Evolutionary conservation across 208 protist species (phyloP), one percentile per base, ranked within the genome.

Genomic region (Trypanosoma caninum): DNA sequence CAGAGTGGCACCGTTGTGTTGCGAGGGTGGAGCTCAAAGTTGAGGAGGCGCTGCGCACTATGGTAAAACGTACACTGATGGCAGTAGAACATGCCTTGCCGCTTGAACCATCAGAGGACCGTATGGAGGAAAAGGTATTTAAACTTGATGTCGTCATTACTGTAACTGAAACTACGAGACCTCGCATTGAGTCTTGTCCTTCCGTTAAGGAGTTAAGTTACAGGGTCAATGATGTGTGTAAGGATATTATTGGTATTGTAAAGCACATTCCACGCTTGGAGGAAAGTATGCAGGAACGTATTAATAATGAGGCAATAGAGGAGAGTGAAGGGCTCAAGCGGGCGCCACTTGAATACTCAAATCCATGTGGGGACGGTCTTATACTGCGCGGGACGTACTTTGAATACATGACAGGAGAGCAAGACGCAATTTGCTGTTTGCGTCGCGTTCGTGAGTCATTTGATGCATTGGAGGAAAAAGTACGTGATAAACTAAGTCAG

Each of bases 11-110:
- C 59, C 59, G 57, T n/a, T 93, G 93, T 67, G 76, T 98, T 22
- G 76, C 92, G 46, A 80, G 80, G 55, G 80, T 98, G 30, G 97
- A 99, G 78, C 63, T 87, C 40, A 86, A 89, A 44, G 74, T 99
- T 52, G 93, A 98, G 79, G 87, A 97, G 31, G 90, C 97, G 25
- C 88, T 99, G 38, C 79, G 90, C 34, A 84, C 76, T 48, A 98
- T 97, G 75, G 95, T 99, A 44, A 97, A 97, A 73, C 78, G 84
- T n/a, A 98, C 94, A 3, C 66, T 99, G 50, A 76, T 89, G 18
- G 83, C 93, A 25, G 69, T 99, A 25, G 88, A 95, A 50, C 75
- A 80, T 2, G 76, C 91, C 7, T 87, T 99, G 42, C 94, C 93
- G 34, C 80, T 86, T 38, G 95, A 98, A 65, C 84, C 88, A 35